phyloP scores from a whole-genome alignment of 73 alveolate genomes.

The Blepharisma stoltei region DNA sequence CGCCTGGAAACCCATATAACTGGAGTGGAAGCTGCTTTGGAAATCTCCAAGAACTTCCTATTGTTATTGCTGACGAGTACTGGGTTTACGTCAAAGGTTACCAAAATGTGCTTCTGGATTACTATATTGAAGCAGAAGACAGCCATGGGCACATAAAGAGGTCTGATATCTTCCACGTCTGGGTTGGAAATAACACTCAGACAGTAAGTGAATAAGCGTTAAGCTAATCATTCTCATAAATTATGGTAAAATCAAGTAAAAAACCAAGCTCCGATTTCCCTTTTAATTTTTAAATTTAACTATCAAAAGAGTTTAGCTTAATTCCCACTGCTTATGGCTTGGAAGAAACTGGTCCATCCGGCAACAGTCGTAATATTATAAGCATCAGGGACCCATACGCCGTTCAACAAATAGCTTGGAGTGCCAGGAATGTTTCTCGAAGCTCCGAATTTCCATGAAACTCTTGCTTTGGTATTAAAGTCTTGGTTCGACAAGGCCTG shows the following conservation, averaged over 20 bases:
- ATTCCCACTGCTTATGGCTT: not conserved
- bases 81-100: constrained; percentile 1
- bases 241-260: no score
- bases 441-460: constrained; percentile 22
- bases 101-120: constrained; percentile 19
- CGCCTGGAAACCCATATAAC: constrained; percentile 4
- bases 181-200: no score
- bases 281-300: no score
- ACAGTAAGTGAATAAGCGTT: no score
- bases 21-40: constrained; percentile 10
- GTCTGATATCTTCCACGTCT: no score
- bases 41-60: not conserved
- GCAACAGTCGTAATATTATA: not conserved
- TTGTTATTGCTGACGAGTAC: constrained; percentile 16
- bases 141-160: not conserved
- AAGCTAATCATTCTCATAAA: no score
- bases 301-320: no score
- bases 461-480: not conserved
- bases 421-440: not conserved
- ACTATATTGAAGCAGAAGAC: constrained; percentile 23
- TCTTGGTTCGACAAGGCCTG: not conserved
- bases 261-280: no score
- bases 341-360: not conserved
- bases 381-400: constrained; percentile 19
- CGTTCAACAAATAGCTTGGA: constrained; percentile 6